Base-by-base conservation (phyloP, 768 basidiomycete genomes). In the Tricholomella constricta region DNA sequence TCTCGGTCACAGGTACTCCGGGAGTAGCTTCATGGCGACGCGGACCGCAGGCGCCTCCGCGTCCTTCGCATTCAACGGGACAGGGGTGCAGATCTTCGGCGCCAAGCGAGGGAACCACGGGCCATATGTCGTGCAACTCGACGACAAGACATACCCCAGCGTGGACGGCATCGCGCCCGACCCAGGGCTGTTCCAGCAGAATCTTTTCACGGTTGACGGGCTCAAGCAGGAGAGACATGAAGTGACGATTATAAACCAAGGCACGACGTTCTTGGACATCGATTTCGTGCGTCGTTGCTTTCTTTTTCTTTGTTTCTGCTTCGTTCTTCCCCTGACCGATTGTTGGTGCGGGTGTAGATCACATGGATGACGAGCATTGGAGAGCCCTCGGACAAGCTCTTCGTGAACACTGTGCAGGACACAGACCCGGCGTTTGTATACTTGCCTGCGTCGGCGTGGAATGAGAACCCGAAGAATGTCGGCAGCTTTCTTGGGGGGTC, bases 91-190 rank as follows among this genome's bases (percentile, higher is more conserved):
- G 65, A 61, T 83, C 9, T 83, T 73, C 51, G 83, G 83, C 7
- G 74, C 79, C 2, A 77, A 78, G 48, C 71, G 80, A 20, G 35
- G 50, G 6, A 79, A 79, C 48, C 78, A 81, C 57, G 80, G 82
- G 0, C 58, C 48, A 10, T 84, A 72, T 57, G 65, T 67, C 27
- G 70, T 82, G 36, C 62, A 65, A 26, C 60, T 82, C 1, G 80
- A 84, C 62, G 51, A 65, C 27, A 57, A 43, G 9, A 54, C 51
- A 23, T 73, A 63, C 40, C 50, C 66, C 12, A 44, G 53, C 25
- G 46, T 55, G 17, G 69, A 69, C 50, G 78, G 78, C 10, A 36
- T 53, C 8, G 45, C 58, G 22, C 46, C 44, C 31, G 61, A 59
- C 37, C 66, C 61, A 14, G 67, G 57, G 32, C 17, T 62, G 17